phyloP scores from a whole-genome alignment of 495 filamentous ascomycete species.

The Aspergillus carlsbadensis region DNA sequence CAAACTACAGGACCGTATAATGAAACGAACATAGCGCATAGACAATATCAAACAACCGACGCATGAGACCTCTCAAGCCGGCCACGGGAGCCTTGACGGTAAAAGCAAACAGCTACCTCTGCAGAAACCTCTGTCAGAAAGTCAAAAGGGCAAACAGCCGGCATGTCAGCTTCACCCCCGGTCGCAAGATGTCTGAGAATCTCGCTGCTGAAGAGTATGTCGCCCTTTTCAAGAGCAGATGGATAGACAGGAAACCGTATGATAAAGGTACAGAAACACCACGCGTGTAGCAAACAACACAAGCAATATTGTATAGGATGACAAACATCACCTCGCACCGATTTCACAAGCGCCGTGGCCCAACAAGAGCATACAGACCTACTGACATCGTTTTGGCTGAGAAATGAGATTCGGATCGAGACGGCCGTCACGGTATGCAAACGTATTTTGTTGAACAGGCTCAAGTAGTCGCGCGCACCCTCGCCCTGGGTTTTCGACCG shows the following conservation, averaged over 20 bases:
- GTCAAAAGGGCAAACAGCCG: constrained; percentile 1
- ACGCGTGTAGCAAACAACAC: constrained; percentile 12
- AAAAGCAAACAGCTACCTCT: not conserved
- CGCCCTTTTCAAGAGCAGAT: constrained; percentile 5
- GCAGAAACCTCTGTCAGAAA: not conserved
- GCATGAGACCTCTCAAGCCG: constrained; percentile 18
- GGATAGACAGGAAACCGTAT: constrained; percentile 13
- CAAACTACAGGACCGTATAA: constrained; percentile 3
- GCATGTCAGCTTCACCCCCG: constrained; percentile 6
- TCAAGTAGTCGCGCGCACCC: constrained; percentile 11
- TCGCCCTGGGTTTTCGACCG: constrained; percentile 13
- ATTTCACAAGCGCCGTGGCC: constrained; percentile 19
- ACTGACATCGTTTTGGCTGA: constrained; percentile 23
- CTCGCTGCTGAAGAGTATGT: constrained; percentile 8
- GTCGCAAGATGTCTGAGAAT: constrained; percentile 16
- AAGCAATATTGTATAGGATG: not conserved
- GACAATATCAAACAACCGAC: constrained; percentile 19
- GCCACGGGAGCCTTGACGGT: constrained; percentile 11
- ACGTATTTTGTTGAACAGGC: constrained; percentile 15
- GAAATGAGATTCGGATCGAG: constrained; percentile 17
- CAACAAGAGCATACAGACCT: constrained; percentile 21
- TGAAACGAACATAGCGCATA: constrained; percentile 6
- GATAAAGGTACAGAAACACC: constrained; percentile 18
- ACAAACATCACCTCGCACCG: constrained; percentile 14
- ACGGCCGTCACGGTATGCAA: constrained; percentile 25